These are phyloP conservation scores for Metarhizium humberi DNA, from an alignment of 2,329 filamentous ascomycete species.

Conservation along the genomic window DNA sequence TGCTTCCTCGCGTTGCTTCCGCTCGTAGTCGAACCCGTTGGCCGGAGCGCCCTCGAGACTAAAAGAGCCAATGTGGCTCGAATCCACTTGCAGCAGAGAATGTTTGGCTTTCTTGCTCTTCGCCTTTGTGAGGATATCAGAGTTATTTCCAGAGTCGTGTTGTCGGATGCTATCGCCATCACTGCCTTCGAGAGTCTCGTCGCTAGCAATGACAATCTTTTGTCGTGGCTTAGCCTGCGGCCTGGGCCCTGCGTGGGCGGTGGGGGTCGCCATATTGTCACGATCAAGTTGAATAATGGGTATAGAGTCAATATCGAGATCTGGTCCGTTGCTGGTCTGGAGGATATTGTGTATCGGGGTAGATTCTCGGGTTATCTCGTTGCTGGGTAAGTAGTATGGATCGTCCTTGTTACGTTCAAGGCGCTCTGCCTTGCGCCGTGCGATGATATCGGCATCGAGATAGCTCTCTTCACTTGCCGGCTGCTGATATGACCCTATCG, in stretches of 20 bases:
- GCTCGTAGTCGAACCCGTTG: constrained; percentile 47
- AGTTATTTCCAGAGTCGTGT: constrained; percentile 46
- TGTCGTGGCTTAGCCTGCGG: constrained; percentile 37
- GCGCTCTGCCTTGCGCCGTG: constrained; percentile 66
- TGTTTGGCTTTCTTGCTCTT: constrained; percentile 46
- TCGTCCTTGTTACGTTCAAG: constrained; percentile 81
- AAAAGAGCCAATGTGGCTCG: constrained; percentile 66
- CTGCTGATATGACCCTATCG: constrained; percentile 48
- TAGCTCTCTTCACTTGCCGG: constrained; percentile 51
- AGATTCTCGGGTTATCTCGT: constrained; percentile 49
- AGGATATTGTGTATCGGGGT: constrained; percentile 75
- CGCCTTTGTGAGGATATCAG: constrained; percentile 36
- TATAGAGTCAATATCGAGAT: constrained; percentile 86
- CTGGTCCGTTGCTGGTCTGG: constrained; percentile 61
- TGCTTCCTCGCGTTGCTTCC: constrained; percentile 65
- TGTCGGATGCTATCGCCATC: constrained; percentile 35
- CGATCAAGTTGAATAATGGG: constrained; percentile 91
- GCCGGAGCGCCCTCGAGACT: constrained; percentile 47
- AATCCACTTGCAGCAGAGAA: constrained; percentile 73
- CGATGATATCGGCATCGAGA: constrained; percentile 63
- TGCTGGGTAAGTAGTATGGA: constrained; percentile 76
- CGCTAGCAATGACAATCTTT: constrained; percentile 58
- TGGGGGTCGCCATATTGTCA: constrained; percentile 35
- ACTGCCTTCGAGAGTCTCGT: constrained; percentile 59
- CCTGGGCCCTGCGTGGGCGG: constrained; percentile 21